Percentiles rank a stretch among this genome's conserved stretches.
These are phyloP conservation scores for Phyllosticta citrichinensis DNA, from an alignment of 2,329 filamentous ascomycete genomes.

Conservation along the genomic window DNA sequence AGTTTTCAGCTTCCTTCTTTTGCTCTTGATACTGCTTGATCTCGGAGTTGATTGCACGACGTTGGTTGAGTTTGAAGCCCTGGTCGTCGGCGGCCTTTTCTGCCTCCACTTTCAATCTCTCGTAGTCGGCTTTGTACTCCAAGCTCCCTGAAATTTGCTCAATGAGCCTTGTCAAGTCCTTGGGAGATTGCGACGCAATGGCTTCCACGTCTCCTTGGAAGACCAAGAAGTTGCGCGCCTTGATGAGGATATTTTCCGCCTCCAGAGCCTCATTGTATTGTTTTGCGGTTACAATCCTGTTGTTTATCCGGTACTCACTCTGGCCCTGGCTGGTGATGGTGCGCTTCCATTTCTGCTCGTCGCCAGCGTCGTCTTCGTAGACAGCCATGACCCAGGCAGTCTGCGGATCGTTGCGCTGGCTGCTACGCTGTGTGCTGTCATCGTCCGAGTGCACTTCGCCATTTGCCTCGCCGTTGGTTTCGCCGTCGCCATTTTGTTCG, in stretches of 20 bases:
- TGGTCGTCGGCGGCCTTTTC: constrained; percentile 85
- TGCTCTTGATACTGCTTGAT: constrained; percentile 97
- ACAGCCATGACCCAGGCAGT: constrained; percentile 99
- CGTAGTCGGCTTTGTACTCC: constrained; percentile 91
- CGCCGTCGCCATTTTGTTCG: constrained; percentile 27
- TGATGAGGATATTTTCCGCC: constrained; percentile 92
- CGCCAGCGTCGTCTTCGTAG: constrained; percentile 92
- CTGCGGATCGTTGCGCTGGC: constrained; percentile 70
- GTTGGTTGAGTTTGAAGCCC: constrained; percentile 75
- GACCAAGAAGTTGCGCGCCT: constrained; percentile 93
- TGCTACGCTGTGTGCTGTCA: constrained; percentile 47
- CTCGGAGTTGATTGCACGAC: constrained; percentile 91
- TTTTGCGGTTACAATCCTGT: constrained; percentile 74
- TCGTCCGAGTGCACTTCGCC: constrained; percentile 20
- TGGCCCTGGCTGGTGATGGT: constrained; percentile 79
- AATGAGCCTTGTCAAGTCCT: constrained; percentile 84
- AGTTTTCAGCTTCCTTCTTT: constrained; percentile 90
- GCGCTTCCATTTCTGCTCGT: constrained; percentile 93
- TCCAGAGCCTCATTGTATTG: constrained; percentile 92
- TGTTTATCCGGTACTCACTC: constrained; percentile 96
- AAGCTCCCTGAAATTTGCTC: constrained; percentile 96
- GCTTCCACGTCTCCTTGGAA: constrained; percentile 98
- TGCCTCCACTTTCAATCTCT: constrained; percentile 73
- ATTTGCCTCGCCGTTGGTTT: constrained; percentile 46
- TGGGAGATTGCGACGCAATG: constrained; percentile 89